Base-by-base conservation (phyloP, 2,329 filamentous ascomycete species). In the Exophiala xenobiotica region DNA sequence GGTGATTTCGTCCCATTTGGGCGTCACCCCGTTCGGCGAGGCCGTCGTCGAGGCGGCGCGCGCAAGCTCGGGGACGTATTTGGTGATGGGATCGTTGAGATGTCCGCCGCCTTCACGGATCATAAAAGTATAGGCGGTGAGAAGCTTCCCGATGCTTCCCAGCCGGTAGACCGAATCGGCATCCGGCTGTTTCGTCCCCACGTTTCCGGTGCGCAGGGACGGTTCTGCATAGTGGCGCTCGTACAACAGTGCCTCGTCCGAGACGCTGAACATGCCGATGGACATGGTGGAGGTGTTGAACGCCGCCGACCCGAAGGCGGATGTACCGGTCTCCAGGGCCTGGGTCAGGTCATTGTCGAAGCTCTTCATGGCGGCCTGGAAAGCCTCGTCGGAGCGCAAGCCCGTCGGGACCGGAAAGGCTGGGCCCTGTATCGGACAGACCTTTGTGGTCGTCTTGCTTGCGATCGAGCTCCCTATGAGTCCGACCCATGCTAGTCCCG, bases 61-160 rank as follows among this genome's bases (percentile, higher is more conserved):
- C 6, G 58, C 59, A n/a, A 74, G 58, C 46, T 73, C 70, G 2
- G 71, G 70, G 2, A 74, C 57, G 43, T 69, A 68, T n/a, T 70
- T 68, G 1, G 67, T 67, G 11, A 74, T 62, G 1, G 70, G 70
- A 4, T 73, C 67, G 46, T 68, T 67, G 60, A 65, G 69, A 27
- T 65, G 55, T 1, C 51, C 43, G 26, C 71, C 70, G 0, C 69
- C 69, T 0, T 62, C 66, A 11, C 63, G 62, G 0, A 65, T 60
- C 0, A 74, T 62, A 23, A 69, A 68, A 0, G 62, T 61, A 53
- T 69, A 62, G 4, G 70, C 63, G 0, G 68, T 72, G 35, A 68
- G 69, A 2, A 72, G 53, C 49, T 73, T 68, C 8, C 67, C 70
- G 8, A 74, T 53, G 14, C 70, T 70, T 16, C 69, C 65, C 19